Percentiles rank a stretch among this genome's conserved stretches.
phyloP scores from a whole-genome alignment of 805 yeast genomes.

The Lipomyces kockii region DNA sequence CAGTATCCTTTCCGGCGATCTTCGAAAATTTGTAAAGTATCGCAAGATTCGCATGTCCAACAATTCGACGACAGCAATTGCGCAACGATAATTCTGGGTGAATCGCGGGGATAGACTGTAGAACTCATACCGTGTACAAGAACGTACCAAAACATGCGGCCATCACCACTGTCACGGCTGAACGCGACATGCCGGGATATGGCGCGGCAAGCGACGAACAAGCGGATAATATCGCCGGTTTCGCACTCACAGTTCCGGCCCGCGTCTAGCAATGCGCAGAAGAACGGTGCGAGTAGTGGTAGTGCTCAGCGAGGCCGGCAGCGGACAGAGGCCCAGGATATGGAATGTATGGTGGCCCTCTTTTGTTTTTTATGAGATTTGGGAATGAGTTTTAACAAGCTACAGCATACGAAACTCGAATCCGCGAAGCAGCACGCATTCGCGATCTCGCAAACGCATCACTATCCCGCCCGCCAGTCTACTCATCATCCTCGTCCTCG shows the following conservation, averaged over 20 bases:
- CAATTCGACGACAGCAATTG: no score
- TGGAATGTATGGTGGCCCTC: background rate
- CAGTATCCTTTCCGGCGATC: background rate
- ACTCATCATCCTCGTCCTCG: background rate
- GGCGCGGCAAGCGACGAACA: background rate
- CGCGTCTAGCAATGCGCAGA: background rate
- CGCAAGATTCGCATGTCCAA: no score
- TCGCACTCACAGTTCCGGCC: background rate
- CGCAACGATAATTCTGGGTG: no score
- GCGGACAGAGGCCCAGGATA: background rate
- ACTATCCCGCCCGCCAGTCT: background rate
- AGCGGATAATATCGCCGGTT: background rate
- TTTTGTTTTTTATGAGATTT: no score
- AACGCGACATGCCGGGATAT: background rate
- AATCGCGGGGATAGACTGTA: background rate
- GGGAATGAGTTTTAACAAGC: background rate
- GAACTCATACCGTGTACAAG: background rate
- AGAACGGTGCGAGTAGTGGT: background rate
- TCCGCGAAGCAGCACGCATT: slow-evolving; percentile 1
- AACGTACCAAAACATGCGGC: background rate
- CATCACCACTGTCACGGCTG: background rate
- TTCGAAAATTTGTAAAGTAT: no score
- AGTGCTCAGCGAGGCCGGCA: background rate
- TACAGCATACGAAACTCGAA: slow-evolving; percentile 1
- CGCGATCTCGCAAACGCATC: background rate